A percentile compares a stretch with the other conserved stretches of the same genome.
Conservation (phyloP, 768 basidiomycete species). For the Pholiota molesta region DNA sequence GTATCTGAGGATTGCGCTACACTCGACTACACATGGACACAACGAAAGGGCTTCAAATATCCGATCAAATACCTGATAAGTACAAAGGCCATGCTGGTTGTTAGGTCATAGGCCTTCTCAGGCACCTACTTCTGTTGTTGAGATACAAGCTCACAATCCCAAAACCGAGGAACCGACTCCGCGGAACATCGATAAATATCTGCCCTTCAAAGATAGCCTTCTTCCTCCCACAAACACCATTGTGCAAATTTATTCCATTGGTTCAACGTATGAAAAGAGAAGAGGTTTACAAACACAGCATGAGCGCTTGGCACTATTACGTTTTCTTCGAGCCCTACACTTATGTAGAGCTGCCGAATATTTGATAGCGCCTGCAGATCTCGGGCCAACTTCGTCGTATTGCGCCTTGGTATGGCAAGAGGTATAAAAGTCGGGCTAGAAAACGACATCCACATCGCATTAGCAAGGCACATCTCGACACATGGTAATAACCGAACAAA, state of each 20-base stretch:
- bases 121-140: too few species aligned
- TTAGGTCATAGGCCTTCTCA: too few species aligned
- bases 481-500: not conserved
- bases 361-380: slow-evolving; percentile 93
- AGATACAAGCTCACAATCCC: too few species aligned
- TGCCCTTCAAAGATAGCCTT: not conserved
- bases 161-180: too few species aligned
- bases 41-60: too few species aligned
- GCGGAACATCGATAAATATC: not conserved
- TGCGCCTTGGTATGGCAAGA: slow-evolving; percentile 94
- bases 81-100: too few species aligned
- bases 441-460: not conserved
- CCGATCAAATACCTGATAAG: too few species aligned
- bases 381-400: slow-evolving; percentile 92
- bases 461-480: slow-evolving; percentile 6
- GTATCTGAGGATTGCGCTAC: too few species aligned
- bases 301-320: not conserved
- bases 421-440: slow-evolving; percentile 91
- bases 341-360: slow-evolving; percentile 87
- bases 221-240: not conserved
- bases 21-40: too few species aligned
- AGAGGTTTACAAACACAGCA: not conserved
- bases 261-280: not conserved
- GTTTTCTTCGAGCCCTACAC: not conserved
- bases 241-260: slow-evolving; percentile 6